Conservation (phyloP, 306 rosid species). For the Delonix regia region DNA sequence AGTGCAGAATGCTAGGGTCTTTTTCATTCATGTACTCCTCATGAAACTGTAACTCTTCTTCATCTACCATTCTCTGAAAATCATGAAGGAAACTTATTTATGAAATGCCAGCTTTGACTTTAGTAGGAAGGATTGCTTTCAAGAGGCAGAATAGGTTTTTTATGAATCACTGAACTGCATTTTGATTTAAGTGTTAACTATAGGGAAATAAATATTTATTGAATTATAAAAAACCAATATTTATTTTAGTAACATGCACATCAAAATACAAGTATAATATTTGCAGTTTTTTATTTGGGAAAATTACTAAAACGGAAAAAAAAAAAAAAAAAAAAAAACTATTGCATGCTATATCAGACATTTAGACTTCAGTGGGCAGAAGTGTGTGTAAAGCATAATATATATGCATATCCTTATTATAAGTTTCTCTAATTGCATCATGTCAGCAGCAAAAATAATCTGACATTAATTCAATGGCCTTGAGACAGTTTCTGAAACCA, state of each 20-base stretch:
- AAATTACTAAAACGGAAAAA: not conserved
- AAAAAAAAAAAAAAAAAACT: not conserved
- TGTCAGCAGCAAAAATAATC: slow-evolving; percentile 16
- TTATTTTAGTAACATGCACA: slow-evolving; percentile 3
- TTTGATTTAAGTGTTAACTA: slow-evolving; percentile 4
- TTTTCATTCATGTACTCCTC: slow-evolving; percentile 95
- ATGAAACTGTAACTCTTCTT: slow-evolving; percentile 94
- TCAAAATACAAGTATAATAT: slow-evolving; percentile 2
- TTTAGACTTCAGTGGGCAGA: not conserved
- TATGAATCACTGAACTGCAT: slow-evolving; percentile 22
- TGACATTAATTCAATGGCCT: not conserved
- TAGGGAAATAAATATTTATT: slow-evolving; percentile 18
- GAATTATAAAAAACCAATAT: not conserved
- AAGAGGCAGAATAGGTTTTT: slow-evolving; percentile 5
- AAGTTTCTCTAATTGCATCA: not conserved
- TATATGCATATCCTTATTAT: not conserved
- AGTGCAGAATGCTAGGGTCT: slow-evolving; percentile 97
- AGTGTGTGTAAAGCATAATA: not conserved
- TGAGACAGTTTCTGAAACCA: not conserved
- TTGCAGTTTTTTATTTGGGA: not conserved
- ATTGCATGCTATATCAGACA: slow-evolving; percentile 23
- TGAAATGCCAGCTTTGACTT: slow-evolving; percentile 25
- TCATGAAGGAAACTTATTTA: slow-evolving; percentile 21
- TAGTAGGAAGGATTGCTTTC: slow-evolving; percentile 15
- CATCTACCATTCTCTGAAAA: slow-evolving; percentile 95